Evolutionary conservation across 75 land plant species (phyloP).

Genomic region (Selaginella moellendorffii): DNA sequence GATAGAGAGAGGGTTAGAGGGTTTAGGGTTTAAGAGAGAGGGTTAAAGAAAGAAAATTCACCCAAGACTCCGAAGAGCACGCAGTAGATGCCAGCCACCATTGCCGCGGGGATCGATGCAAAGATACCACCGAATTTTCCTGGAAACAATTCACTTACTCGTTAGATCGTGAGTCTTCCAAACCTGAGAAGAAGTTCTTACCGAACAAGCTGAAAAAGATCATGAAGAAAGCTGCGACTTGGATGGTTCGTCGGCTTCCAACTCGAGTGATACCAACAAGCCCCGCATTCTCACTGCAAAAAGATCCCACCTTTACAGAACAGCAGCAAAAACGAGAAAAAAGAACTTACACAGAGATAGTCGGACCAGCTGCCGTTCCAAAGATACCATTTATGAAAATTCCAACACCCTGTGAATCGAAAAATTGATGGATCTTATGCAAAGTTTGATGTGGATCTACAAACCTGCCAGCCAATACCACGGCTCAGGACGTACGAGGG

Average conservation of each 20-base stretch:
- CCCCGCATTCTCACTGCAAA: constrained; percentile 69
- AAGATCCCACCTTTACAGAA: no score
- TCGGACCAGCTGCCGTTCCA: constrained; percentile 83
- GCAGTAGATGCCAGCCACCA: constrained; percentile 81
- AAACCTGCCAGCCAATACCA: constrained; percentile 89
- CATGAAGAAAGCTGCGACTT: constrained; percentile 45
- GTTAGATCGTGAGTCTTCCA: background rate
- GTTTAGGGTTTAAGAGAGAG: no score
- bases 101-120: constrained; percentile 87
- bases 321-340: no score
- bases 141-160: no score
- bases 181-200: constrained; percentile 2
- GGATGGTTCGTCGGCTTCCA: constrained; percentile 46
- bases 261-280: constrained; percentile 51
- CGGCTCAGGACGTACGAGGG: constrained; percentile 83
- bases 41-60: no score
- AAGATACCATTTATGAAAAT: constrained; percentile 83
- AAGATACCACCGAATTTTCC: constrained; percentile 97
- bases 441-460: no score
- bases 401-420: constrained; percentile 84
- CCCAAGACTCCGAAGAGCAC: constrained; percentile 81
- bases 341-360: constrained; percentile 86
- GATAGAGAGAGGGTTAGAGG: no score
- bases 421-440: no score
- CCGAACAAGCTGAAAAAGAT: constrained; percentile 46